phyloP scores from a whole-genome alignment of 2,329 filamentous ascomycete genomes.

The Aspergillus alliaceus region DNA sequence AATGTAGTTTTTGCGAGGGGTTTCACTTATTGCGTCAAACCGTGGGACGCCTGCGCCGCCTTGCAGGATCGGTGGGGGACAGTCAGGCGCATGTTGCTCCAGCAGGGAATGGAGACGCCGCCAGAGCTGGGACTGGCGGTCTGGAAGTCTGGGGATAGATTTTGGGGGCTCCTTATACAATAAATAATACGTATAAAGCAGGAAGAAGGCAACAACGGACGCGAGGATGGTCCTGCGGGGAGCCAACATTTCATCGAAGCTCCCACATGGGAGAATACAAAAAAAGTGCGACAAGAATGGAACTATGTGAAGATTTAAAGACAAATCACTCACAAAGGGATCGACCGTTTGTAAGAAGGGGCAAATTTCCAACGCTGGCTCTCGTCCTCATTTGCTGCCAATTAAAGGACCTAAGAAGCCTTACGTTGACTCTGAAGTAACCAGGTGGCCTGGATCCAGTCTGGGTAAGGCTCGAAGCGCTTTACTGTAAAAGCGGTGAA shows the following conservation, averaged over 20 bases:
- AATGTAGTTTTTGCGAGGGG: conserved; percentile 26
- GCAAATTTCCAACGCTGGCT: too few species aligned
- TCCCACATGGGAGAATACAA: neutral
- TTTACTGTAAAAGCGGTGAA: too few species aligned
- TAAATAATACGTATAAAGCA: conserved; percentile 7
- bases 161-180: neutral
- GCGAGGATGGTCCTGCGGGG: conserved; percentile 1
- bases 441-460: too few species aligned
- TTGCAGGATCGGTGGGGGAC: conserved; percentile 10
- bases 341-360: too few species aligned
- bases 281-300: neutral
- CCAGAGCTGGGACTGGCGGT: conserved; percentile 19
- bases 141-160: neutral
- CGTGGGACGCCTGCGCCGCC: conserved; percentile 10
- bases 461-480: too few species aligned
- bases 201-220: conserved; percentile 2
- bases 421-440: too few species aligned
- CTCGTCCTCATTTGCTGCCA: too few species aligned
- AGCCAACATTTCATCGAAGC: conserved; percentile 7
- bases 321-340: too few species aligned
- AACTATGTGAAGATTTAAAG: neutral
- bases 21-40: conserved; percentile 17
- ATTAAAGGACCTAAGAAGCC: too few species aligned
- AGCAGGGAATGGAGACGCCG: conserved; percentile 17
- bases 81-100: conserved; percentile 17